Evolutionary conservation across 495 filamentous ascomycete genomes (phyloP).

Genomic region (Platismatia glauca): DNA sequence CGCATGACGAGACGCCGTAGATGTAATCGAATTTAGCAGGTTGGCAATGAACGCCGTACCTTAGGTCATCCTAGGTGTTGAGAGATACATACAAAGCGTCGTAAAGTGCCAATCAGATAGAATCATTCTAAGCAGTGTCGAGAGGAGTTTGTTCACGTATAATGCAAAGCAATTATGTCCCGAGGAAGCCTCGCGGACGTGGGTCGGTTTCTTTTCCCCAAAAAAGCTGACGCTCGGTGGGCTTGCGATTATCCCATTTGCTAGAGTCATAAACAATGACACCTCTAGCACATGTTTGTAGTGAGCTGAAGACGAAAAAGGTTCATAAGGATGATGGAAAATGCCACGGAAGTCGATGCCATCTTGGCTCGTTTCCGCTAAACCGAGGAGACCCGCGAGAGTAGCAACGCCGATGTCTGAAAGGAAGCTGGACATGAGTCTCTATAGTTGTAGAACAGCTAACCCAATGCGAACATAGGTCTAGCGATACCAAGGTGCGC

Average conservation of each 20-base stretch:
- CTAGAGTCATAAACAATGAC: constrained; percentile 40
- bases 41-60: constrained; percentile 36
- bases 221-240: constrained; percentile 48
- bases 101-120: constrained; percentile 49
- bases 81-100: constrained; percentile 40
- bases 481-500: constrained; percentile 41
- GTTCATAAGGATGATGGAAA: constrained; percentile 39
- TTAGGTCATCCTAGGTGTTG: constrained; percentile 42
- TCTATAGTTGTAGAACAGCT: constrained; percentile 46
- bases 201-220: constrained; percentile 46
- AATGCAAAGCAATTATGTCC: constrained; percentile 46
- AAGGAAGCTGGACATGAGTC: constrained; percentile 37
- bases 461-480: constrained; percentile 40
- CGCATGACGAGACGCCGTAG: constrained; percentile 44
- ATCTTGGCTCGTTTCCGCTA: constrained; percentile 38
- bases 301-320: constrained; percentile 44
- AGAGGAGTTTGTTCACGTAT: constrained; percentile 47
- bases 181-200: constrained; percentile 30
- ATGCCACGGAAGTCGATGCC: constrained; percentile 46
- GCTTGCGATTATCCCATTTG: constrained; percentile 45
- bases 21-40: constrained; percentile 48
- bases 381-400: constrained; percentile 44
- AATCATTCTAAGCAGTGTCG: constrained; percentile 39
- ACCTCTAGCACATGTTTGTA: constrained; percentile 40
- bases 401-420: constrained; percentile 45